These are phyloP conservation scores for Neofusicoccum laricinum DNA, from an alignment of 2,329 filamentous ascomycete species.

Conservation along the genomic window DNA sequence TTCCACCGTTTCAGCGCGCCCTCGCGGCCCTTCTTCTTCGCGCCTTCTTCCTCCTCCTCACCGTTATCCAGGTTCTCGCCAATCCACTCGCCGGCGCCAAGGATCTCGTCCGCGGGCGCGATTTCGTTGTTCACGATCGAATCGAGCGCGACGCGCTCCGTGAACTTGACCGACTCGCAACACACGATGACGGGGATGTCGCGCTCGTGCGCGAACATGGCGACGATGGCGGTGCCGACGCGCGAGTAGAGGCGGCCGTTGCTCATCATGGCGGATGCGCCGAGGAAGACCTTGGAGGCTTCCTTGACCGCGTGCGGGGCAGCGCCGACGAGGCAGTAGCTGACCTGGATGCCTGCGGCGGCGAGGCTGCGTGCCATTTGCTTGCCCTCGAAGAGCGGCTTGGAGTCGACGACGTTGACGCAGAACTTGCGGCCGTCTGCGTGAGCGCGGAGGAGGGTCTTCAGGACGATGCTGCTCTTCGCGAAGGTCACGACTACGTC, in stretches of 20 bases:
- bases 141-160: constrained; percentile 83
- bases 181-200: constrained; percentile 82
- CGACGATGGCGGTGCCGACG: constrained; percentile 81
- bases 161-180: constrained; percentile 94
- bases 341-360: constrained; percentile 68
- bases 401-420: constrained; percentile 79
- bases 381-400: constrained; percentile 67
- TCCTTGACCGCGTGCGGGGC: constrained; percentile 70
- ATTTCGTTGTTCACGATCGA: constrained; percentile 94
- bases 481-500: constrained; percentile 86
- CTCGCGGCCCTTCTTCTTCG: constrained; percentile 48
- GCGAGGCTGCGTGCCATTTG: constrained; percentile 69
- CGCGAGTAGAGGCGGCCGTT: constrained; percentile 89
- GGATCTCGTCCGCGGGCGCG: constrained; percentile 67
- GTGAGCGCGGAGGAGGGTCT: constrained; percentile 72
- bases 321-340: constrained; percentile 78
- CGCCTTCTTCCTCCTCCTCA: constrained; percentile 24
- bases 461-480: constrained; percentile 81
- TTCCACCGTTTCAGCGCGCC: constrained; percentile 33
- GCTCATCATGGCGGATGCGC: constrained; percentile 91
- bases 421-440: constrained; percentile 69
- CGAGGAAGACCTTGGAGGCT: constrained; percentile 73
- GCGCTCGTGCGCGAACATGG: constrained; percentile 73
- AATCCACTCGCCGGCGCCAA: constrained; percentile 35
- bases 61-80: constrained; percentile 30